Evolutionary conservation across 2,329 filamentous ascomycete genomes (phyloP).

Genomic region (Xylaria sp.): DNA sequence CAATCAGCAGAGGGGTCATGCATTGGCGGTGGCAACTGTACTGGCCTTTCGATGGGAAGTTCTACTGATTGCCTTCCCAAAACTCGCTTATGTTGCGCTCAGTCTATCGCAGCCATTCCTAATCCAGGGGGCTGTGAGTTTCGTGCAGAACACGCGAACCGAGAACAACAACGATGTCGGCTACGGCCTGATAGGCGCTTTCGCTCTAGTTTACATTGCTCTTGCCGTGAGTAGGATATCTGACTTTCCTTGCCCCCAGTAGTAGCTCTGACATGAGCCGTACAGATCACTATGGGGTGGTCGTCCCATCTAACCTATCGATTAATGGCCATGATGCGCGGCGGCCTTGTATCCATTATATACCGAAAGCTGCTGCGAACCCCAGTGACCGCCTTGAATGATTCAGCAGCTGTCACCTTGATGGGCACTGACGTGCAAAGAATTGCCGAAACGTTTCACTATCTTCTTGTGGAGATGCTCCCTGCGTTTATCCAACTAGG

Average conservation of each 20-base stretch:
- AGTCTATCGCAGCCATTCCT: constrained; percentile 22
- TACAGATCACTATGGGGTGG: constrained; percentile 16
- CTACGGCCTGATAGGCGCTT: constrained; percentile 18
- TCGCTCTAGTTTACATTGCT: constrained; percentile 20
- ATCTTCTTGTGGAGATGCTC: constrained; percentile 3
- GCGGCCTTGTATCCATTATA: constrained; percentile 14
- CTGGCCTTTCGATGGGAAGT: constrained; percentile 10
- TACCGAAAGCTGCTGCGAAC: constrained; percentile 16
- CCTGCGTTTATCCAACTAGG: constrained; percentile 21
- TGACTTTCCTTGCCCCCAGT: too few species aligned
- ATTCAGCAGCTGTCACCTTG: constrained; percentile 16
- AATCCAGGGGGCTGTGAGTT: constrained; percentile 12
- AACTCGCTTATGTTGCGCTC: constrained; percentile 15
- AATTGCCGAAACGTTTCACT: constrained; percentile 20
- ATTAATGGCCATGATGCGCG: constrained; percentile 19
- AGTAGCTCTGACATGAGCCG: neutral
- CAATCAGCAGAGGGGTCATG: constrained; percentile 12
- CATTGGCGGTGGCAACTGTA: constrained; percentile 14
- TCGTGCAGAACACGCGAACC: constrained; percentile 1
- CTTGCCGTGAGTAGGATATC: constrained; percentile 11
- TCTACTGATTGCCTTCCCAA: constrained; percentile 8
- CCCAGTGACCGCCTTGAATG: constrained; percentile 3
- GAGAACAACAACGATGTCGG: neutral
- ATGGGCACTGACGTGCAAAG: constrained; percentile 24
- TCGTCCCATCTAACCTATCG: constrained; percentile 22